These are phyloP conservation scores for Magnusiomyces ingens DNA, from an alignment of 1,139 yeast species.

Conservation along the genomic window DNA sequence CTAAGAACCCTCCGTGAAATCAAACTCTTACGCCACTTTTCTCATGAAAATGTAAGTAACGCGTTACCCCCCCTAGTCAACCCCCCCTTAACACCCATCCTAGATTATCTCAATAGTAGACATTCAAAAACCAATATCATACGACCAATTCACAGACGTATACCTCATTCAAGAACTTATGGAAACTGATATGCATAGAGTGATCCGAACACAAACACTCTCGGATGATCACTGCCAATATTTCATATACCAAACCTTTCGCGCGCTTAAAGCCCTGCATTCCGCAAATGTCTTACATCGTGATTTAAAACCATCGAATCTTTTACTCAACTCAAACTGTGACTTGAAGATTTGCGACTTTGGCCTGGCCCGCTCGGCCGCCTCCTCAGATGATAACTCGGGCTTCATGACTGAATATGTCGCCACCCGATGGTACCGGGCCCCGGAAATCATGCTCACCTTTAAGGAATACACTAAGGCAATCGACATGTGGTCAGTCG, in stretches of 20 bases:
- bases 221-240: slow-evolving; percentile 93
- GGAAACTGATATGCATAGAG: slow-evolving; percentile 93
- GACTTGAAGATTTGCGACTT: slow-evolving; percentile 92
- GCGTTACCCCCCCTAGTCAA: too few species aligned
- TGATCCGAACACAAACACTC: slow-evolving; percentile 75
- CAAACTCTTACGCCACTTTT: slow-evolving; percentile 78
- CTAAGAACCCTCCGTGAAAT: slow-evolving; percentile 84
- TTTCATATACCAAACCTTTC: slow-evolving; percentile 80
- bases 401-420: slow-evolving; percentile 93
- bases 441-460: slow-evolving; percentile 95
- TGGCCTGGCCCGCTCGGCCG: slow-evolving; percentile 71
- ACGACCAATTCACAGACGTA: slow-evolving; percentile 74
- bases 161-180: slow-evolving; percentile 89
- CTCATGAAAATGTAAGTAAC: slow-evolving; percentile 61
- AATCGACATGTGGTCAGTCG: slow-evolving; percentile 95
- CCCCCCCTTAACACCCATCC: slow-evolving; percentile 1
- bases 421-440: slow-evolving; percentile 96
- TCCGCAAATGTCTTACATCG: slow-evolving; percentile 88
- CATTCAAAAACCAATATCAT: slow-evolving; percentile 77
- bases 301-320: slow-evolving; percentile 85
- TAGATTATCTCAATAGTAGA: slow-evolving; percentile 77
- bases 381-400: slow-evolving; percentile 50
- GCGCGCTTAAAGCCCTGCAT: slow-evolving; percentile 88
- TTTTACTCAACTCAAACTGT: slow-evolving; percentile 83
- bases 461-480: slow-evolving; percentile 91